Evolutionary conservation across 345 rosid genomes (phyloP).

Genomic region (Brassica cretica): DNA sequence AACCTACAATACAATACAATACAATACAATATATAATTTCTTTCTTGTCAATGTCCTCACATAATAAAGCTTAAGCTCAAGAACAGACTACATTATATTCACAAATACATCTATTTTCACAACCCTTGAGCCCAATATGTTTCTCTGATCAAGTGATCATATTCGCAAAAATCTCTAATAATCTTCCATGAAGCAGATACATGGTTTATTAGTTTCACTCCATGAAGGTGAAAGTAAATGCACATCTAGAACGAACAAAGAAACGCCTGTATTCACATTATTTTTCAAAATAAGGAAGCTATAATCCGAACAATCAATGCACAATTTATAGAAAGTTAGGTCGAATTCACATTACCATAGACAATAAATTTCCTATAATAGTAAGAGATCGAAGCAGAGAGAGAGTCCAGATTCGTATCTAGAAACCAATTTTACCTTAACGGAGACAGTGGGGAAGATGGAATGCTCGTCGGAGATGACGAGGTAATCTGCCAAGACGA

Average conservation of each 20-base stretch:
- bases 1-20: conserved; percentile 50
- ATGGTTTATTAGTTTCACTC: no score
- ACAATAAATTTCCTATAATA: background rate
- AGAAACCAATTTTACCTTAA: conserved; percentile 50
- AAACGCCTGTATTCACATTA: background rate
- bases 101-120: no score
- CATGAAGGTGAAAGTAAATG: background rate
- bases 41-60: background rate
- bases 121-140: no score
- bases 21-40: background rate
- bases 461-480: conserved; percentile 64
- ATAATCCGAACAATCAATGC: background rate
- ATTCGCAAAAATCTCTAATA: no score
- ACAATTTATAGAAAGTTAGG: conserved; percentile 7
- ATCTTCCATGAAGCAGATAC: no score
- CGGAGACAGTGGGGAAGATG: conserved; percentile 55
- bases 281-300: background rate
- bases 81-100: no score
- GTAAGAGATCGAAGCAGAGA: conserved; percentile 11
- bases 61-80: no score
- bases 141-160: no score
- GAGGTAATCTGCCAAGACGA: conserved; percentile 78
- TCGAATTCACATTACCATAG: background rate
- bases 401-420: background rate
- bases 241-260: background rate